These are phyloP conservation scores for Penicillium macrosclerotiorum DNA, from an alignment of 495 filamentous ascomycete species.

Conservation along the genomic window DNA sequence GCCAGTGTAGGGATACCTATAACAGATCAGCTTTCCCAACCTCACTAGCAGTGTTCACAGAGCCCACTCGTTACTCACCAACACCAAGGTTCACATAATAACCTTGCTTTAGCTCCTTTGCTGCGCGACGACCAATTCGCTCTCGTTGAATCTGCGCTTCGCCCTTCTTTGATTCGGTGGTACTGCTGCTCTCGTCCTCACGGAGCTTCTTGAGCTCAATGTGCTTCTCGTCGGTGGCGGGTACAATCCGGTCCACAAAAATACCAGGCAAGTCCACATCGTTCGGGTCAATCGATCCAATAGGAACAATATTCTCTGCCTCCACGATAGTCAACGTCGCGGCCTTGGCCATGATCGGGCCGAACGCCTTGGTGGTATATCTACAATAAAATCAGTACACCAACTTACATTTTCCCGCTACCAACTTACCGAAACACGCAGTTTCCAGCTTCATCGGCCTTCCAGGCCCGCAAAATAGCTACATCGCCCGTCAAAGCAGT, in stretches of 20 bases:
- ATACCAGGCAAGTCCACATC: constrained; percentile 85
- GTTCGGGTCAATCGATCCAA: constrained; percentile 75
- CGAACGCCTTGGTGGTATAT: constrained; percentile 62
- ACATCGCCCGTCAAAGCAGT: constrained; percentile 82
- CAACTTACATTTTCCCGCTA: too few species aligned
- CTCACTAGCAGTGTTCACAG: not conserved
- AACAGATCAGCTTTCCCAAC: not conserved
- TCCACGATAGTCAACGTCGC: constrained; percentile 88
- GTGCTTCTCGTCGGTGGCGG: constrained; percentile 68
- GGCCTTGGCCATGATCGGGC: constrained; percentile 85
- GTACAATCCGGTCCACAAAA: constrained; percentile 82
- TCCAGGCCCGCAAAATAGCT: constrained; percentile 85
- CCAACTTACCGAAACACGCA: constrained; percentile 85
- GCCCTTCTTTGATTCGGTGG: constrained; percentile 53
- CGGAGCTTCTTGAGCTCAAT: constrained; percentile 81
- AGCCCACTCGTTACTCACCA: constrained; percentile 56
- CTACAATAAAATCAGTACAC: constrained; percentile 18
- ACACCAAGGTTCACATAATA: constrained; percentile 94
- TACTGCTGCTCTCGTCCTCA: constrained; percentile 49
- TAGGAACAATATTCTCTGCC: constrained; percentile 84
- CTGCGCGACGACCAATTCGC: constrained; percentile 76
- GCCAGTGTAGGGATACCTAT: constrained; percentile 78
- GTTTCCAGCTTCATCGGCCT: constrained; percentile 83
- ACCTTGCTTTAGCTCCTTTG: constrained; percentile 91
- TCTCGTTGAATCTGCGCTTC: constrained; percentile 69